Base-by-base conservation (phyloP, 345 rosid genomes). In the Hypericum androsaemum region DNA sequence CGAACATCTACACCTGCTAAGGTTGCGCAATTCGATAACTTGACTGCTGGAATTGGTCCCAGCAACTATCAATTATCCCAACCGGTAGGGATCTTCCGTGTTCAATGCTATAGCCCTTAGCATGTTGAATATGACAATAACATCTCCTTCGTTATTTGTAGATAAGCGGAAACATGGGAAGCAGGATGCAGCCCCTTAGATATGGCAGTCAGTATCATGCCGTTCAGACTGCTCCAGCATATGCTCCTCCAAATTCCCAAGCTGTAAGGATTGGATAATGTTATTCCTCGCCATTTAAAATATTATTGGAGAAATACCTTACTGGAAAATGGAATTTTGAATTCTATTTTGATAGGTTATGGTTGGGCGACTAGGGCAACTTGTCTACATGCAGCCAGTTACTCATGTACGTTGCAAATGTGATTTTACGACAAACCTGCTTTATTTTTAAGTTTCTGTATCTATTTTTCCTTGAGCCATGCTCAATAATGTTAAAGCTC, bases 321-420 rank as follows among this genome's bases (percentile, higher is more conserved):
- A 22, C 32, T 4, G 32, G 32, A 1, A 4, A 22, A 22, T 22
- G 32, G 32, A 35, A 61, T 39, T 39, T 64, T 36, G 63, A 40
- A 40, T 17, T 50, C 37, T 48, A 38, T 54, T 52, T 62, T 37
- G 63, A 45, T 41, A 89, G 97, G 80, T 83, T 54, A 63, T 81
- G 89, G 70, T 78, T 65, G 81, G 81, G 59, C 82, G 82, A 54
- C 7, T 77, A 13, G 89, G 89, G 46, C 97, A 83, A 72, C 74
- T 80, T 57, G 61, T 83, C 12, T 81, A 72, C 61, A n/a, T 86
- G 74, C 88, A 81, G 49, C 83, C 97, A 62, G 75, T 83, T 71
- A 50, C 84, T 54, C 86, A 80, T 66, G 95, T 89, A 74, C 78
- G 84, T 67, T 60, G 37, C 50, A 12, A 41, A 17, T 46, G 15